Evolutionary conservation across 2,329 filamentous ascomycete genomes (phyloP).

Genomic region (Blastomyces percursus): DNA sequence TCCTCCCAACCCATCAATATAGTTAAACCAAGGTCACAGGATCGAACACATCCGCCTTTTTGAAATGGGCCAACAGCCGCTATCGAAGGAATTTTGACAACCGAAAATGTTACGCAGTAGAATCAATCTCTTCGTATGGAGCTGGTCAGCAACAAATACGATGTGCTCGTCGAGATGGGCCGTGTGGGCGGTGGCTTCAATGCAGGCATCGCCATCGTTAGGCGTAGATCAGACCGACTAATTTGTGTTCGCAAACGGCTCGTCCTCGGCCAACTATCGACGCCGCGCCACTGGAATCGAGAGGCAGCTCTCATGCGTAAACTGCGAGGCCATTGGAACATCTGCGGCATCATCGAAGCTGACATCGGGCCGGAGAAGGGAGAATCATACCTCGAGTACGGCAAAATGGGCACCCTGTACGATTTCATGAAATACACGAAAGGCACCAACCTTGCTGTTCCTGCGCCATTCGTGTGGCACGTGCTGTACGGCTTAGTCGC

Average conservation of each 20-base stretch:
- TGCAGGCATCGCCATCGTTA: constrained; percentile 1
- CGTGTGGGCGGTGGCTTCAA: neutral
- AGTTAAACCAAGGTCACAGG: neutral
- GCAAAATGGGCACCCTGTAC: constrained; percentile 12
- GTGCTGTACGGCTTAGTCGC: constrained; percentile 10
- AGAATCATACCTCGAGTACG: constrained; percentile 16
- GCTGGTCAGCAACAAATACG: neutral
- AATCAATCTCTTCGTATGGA: neutral
- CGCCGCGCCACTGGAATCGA: constrained; percentile 5
- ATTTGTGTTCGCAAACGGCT: constrained; percentile 9
- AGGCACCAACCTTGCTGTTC: neutral
- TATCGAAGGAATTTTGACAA: neutral
- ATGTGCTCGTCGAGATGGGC: neutral
- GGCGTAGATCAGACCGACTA: constrained; percentile 3
- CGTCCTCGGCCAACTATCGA: neutral
- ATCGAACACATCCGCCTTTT: neutral
- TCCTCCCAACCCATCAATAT: neutral
- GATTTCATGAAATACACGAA: constrained; percentile 9
- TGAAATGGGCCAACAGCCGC: neutral
- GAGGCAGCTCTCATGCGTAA: constrained; percentile 7
- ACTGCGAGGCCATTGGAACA: constrained; percentile 8
- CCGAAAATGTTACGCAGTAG: neutral
- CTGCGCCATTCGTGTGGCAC: constrained; percentile 13
- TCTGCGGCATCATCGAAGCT: constrained; percentile 9
- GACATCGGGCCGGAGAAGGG: constrained; percentile 3